Evolutionary conservation across 495 filamentous ascomycete species (phyloP).

Genomic region (Beverwykella pulmonaria): DNA sequence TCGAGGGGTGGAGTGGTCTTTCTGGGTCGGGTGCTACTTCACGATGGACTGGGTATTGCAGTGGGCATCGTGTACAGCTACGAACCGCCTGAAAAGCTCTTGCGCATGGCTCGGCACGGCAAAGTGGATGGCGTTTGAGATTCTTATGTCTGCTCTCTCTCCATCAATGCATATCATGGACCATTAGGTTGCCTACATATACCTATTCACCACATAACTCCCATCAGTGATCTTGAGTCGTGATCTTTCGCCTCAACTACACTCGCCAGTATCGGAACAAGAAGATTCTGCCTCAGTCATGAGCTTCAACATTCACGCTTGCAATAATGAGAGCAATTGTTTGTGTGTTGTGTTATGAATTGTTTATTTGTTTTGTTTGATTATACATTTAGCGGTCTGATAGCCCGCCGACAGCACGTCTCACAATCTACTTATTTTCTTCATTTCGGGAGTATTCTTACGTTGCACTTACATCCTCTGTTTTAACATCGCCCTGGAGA

Average conservation of each 20-base stretch:
- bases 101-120: conserved; percentile 22
- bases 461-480: neutral
- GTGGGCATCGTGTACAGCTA: conserved; percentile 38
- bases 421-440: too few species aligned
- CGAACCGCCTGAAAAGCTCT: conserved; percentile 38
- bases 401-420: too few species aligned
- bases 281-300: too few species aligned
- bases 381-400: too few species aligned
- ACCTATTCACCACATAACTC: neutral
- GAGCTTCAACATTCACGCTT: neutral
- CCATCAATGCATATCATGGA: conserved; percentile 40
- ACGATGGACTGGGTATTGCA: conserved; percentile 27
- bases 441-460: too few species aligned
- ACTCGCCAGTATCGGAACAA: neutral
- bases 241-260: neutral
- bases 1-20: conserved; percentile 18
- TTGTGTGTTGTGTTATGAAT: neutral
- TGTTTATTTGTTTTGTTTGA: too few species aligned
- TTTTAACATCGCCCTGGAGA: neutral
- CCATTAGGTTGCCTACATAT: conserved; percentile 17
- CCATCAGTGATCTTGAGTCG: neutral
- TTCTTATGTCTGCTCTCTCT: conserved; percentile 33
- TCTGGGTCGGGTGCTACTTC: conserved; percentile 13
- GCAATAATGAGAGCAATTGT: neutral
- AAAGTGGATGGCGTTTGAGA: conserved; percentile 39